These are phyloP conservation scores for Hymenoscyphus albidus DNA, from an alignment of 2,329 filamentous ascomycete species.

Conservation along the genomic window DNA sequence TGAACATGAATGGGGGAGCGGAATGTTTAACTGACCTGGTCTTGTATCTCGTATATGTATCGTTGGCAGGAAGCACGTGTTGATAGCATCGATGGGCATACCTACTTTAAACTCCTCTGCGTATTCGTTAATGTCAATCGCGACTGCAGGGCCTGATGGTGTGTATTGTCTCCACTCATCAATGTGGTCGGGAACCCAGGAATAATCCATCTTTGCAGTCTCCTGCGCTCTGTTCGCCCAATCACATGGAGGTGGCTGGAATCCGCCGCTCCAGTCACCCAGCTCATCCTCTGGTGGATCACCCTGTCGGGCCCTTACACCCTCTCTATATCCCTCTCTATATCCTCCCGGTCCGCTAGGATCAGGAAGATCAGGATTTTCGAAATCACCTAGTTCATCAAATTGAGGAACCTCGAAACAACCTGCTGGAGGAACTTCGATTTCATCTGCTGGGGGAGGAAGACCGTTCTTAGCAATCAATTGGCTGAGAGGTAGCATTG, in stretches of 20 bases:
- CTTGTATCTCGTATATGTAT: not conserved
- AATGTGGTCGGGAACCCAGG: slow-evolving; percentile 25
- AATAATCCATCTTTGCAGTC: slow-evolving; percentile 19
- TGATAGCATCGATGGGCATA: not conserved
- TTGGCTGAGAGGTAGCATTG: too few relatives aligned
- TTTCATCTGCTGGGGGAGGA: too few relatives aligned
- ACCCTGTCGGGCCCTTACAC: slow-evolving; percentile 25
- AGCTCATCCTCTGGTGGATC: slow-evolving; percentile 18
- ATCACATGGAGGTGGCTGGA: slow-evolving; percentile 23
- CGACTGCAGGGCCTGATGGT: not conserved
- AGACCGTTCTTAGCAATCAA: too few relatives aligned
- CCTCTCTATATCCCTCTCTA: slow-evolving; percentile 7
- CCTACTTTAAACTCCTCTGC: not conserved
- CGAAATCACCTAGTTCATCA: too few relatives aligned
- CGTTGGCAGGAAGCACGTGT: not conserved
- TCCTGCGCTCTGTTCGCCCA: slow-evolving; percentile 27
- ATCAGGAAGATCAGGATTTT: too few relatives aligned
- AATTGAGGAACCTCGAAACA: too few relatives aligned
- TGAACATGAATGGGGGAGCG: not conserved
- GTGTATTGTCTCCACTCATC: slow-evolving; percentile 26
- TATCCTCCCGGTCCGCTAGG: not conserved
- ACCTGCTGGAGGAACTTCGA: too few relatives aligned
- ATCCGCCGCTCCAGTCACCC: slow-evolving; percentile 27
- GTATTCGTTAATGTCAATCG: not conserved
- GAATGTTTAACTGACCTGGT: not conserved